Evolutionary conservation across 2,329 filamentous ascomycete species (phyloP).

Genomic region (Fusarium succisae): DNA sequence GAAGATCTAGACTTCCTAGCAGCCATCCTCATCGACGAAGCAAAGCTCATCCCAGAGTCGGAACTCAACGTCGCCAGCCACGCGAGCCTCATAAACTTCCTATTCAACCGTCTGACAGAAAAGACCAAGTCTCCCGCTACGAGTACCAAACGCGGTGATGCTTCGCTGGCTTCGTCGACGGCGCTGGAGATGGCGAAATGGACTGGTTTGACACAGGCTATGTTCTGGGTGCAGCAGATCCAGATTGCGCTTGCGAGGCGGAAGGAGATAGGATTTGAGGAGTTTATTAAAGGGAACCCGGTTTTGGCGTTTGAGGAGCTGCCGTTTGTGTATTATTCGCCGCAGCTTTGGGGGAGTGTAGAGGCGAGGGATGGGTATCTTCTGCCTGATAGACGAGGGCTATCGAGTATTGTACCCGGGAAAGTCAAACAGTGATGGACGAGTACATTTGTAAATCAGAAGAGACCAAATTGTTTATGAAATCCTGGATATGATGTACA

Average conservation of each 20-base stretch:
- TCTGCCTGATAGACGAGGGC: constrained; percentile 34
- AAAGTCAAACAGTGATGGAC: neutral
- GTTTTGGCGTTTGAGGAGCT: constrained; percentile 42
- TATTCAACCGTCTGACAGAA: constrained; percentile 1
- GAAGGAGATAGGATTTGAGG: constrained; percentile 17
- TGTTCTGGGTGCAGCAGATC: constrained; percentile 45
- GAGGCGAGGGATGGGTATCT: constrained; percentile 39
- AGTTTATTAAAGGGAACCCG: constrained; percentile 30
- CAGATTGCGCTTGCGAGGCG: constrained; percentile 21
- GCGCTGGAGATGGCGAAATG: constrained; percentile 28
- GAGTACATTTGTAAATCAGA: rapidly evolving
- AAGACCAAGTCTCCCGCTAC: neutral
- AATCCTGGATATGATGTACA: rapidly evolving
- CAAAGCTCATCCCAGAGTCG: constrained; percentile 16
- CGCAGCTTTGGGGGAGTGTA: constrained; percentile 40
- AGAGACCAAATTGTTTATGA: rapidly evolving
- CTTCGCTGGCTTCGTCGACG: constrained; percentile 10
- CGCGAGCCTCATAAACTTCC: constrained; percentile 23
- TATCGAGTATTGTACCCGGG: constrained; percentile 25
- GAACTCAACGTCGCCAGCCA: constrained; percentile 32
- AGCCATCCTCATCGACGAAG: constrained; percentile 34
- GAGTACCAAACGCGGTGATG: neutral
- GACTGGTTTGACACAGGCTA: constrained; percentile 36
- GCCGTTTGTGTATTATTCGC: constrained; percentile 42
- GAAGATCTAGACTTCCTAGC: constrained; percentile 38